Percentiles rank a stretch among this genome's conserved stretches.
phyloP scores from a whole-genome alignment of 2,329 filamentous ascomycete species.

The Fusarium xylarioides region DNA sequence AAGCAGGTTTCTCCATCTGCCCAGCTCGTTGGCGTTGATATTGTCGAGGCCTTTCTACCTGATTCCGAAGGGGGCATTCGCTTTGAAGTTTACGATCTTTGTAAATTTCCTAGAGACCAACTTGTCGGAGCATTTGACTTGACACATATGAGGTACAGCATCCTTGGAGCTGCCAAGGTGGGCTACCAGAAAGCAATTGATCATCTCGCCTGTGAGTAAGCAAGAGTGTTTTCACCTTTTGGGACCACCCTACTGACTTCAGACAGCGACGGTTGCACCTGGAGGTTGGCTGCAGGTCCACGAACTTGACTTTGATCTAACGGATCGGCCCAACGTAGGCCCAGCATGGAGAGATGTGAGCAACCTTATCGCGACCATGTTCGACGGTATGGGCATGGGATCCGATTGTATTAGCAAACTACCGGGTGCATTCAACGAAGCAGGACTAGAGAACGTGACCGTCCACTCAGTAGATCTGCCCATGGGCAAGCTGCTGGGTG shows the following conservation, averaged over 20 bases:
- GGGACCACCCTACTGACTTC: fast-evolving
- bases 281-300: slow-evolving; percentile 20
- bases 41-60: slow-evolving; percentile 7
- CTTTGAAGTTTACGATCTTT: slow-evolving; percentile 9
- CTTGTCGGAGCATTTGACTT: neutral
- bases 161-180: neutral
- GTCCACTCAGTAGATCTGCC: neutral
- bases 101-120: neutral
- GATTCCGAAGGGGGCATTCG: neutral
- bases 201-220: neutral
- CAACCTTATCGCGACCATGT: neutral
- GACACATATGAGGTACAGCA: slow-evolving; percentile 12
- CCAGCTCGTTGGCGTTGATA: slow-evolving; percentile 22
- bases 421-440: neutral
- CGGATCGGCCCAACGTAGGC: neutral
- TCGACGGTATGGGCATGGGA: slow-evolving; percentile 14
- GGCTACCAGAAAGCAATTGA: neutral
- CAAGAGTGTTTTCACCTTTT: fast-evolving
- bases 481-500: slow-evolving; percentile 5
- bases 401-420: neutral
- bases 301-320: slow-evolving; percentile 10
- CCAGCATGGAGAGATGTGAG: slow-evolving; percentile 10
- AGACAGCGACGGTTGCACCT: neutral
- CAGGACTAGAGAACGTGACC: neutral
- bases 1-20: slow-evolving; percentile 19